Evolutionary conservation across 1,139 yeast genomes (phyloP).

Genomic region (Scheffersomyces parashehatae): DNA sequence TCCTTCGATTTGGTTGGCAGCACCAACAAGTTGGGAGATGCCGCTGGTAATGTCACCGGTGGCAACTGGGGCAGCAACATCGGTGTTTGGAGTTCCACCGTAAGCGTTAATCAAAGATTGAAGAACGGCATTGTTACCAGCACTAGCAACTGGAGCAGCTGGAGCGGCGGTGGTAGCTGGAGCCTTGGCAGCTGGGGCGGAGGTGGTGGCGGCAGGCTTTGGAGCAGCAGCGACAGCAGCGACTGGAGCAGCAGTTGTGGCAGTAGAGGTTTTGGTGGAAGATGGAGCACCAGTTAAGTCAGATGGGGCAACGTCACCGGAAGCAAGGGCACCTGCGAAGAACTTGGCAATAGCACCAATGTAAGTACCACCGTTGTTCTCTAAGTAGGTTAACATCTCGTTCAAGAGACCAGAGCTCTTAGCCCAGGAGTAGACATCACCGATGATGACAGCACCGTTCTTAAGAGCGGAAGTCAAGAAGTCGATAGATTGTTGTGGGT

Average conservation of each 20-base stretch:
- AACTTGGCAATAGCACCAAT: constrained; percentile 29
- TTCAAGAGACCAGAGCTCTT: constrained; percentile 39
- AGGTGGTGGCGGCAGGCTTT: constrained; percentile 13
- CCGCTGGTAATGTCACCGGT: constrained; percentile 10
- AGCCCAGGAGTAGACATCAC: constrained; percentile 42
- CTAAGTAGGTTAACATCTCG: constrained; percentile 31
- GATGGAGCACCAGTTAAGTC: constrained; percentile 13
- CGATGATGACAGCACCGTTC: constrained; percentile 35
- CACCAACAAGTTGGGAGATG: constrained; percentile 14
- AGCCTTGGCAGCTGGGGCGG: constrained; percentile 8
- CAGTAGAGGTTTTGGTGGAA: constrained; percentile 8
- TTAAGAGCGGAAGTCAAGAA: constrained; percentile 37
- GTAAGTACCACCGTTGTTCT: constrained; percentile 31
- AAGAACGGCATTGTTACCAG: constrained; percentile 5
- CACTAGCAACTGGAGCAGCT: constrained; percentile 3
- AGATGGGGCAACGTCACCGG: constrained; percentile 11
- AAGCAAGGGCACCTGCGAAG: constrained; percentile 18
- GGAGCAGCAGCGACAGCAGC: constrained; percentile 13
- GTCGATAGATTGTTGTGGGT: constrained; percentile 37
- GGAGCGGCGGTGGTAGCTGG: constrained; percentile 13
- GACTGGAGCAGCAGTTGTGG: constrained; percentile 13
- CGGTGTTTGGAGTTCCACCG: constrained; percentile 8
- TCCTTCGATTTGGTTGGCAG: constrained; percentile 17
- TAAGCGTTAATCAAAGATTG: constrained; percentile 3
- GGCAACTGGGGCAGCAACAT: constrained; percentile 12